These are phyloP conservation scores for Linum trigynum DNA, from an alignment of 345 rosid species.

Conservation along the genomic window DNA sequence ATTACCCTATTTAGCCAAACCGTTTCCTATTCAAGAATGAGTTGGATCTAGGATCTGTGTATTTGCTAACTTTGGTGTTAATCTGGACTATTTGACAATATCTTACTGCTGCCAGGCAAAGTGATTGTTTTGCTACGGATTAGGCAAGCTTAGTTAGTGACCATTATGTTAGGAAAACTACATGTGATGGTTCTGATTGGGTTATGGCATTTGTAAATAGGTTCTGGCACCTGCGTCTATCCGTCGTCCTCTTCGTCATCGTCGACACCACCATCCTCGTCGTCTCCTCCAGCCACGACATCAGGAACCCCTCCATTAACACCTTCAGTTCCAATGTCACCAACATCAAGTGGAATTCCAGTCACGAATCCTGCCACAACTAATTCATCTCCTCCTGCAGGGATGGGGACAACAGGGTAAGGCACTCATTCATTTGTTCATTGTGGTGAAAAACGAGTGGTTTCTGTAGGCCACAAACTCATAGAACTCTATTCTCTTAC, in stretches of 20 bases:
- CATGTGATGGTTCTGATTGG: too few species aligned
- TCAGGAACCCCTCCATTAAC: neutral
- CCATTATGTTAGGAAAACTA: too few species aligned
- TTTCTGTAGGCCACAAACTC: neutral
- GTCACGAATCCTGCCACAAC: slow-evolving; percentile 31
- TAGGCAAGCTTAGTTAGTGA: too few species aligned
- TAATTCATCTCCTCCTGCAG: slow-evolving; percentile 25
- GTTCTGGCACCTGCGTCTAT: slow-evolving; percentile 71
- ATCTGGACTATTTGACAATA: too few species aligned
- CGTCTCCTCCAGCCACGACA: neutral
- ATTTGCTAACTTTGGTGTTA: too few species aligned
- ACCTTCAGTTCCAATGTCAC: slow-evolving; percentile 20
- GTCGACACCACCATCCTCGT: slow-evolving; percentile 28
- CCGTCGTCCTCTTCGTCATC: slow-evolving; percentile 40
- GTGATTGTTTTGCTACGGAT: too few species aligned
- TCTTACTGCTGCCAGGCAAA: too few species aligned
- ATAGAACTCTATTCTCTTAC: neutral
- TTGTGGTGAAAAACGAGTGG: neutral
- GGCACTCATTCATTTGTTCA: slow-evolving; percentile 1
- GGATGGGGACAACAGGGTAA: slow-evolving; percentile 39
- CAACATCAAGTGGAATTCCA: slow-evolving; percentile 18
- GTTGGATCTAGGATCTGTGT: too few species aligned
- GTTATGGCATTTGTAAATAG: slow-evolving; percentile 22
- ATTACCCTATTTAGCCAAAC: too few species aligned
- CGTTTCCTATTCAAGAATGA: too few species aligned